Conservation (phyloP, 2,329 filamentous ascomycete genomes). For the Aureobasidium sp. region DNA sequence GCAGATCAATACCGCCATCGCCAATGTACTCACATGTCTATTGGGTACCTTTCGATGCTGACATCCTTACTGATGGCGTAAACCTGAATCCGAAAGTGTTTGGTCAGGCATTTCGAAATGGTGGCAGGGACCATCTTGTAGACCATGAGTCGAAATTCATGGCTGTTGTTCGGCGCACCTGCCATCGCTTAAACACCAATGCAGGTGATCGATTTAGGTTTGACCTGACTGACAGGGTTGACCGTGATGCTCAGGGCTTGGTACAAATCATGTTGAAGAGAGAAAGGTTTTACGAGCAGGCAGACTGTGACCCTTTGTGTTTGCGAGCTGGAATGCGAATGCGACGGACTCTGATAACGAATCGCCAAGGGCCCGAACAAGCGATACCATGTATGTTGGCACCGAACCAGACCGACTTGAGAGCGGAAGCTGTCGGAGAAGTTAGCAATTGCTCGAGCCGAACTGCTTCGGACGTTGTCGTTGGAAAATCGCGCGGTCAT, state of each 20-base stretch:
- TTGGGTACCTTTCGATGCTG: not conserved
- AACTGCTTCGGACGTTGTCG: slow-evolving; percentile 9
- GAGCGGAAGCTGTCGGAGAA: slow-evolving; percentile 3
- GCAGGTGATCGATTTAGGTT: slow-evolving; percentile 7
- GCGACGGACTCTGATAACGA: not conserved
- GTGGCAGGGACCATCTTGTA: not conserved
- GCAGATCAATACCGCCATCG: not conserved
- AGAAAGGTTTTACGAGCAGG: not conserved
- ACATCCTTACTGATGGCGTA: not conserved
- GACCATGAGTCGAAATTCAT: not conserved
- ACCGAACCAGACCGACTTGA: not conserved
- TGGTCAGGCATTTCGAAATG: not conserved
- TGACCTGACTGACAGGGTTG: not conserved
- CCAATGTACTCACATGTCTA: not conserved
- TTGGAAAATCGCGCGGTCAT: slow-evolving; percentile 8
- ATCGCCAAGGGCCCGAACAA: not conserved
- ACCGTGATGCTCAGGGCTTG: not conserved
- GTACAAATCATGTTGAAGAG: not conserved
- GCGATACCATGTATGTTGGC: not conserved
- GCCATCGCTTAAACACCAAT: slow-evolving; percentile 8
- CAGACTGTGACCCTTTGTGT: not conserved
- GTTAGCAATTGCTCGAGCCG: not conserved
- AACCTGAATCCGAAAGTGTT: not conserved
- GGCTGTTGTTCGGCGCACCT: not conserved
- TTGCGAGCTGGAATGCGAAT: not conserved